Percentiles rank a stretch among this genome's conserved stretches.
Evolutionary conservation across 2,329 filamentous ascomycete species (phyloP).

Genomic region (Coniochaeta hoffmannii): DNA sequence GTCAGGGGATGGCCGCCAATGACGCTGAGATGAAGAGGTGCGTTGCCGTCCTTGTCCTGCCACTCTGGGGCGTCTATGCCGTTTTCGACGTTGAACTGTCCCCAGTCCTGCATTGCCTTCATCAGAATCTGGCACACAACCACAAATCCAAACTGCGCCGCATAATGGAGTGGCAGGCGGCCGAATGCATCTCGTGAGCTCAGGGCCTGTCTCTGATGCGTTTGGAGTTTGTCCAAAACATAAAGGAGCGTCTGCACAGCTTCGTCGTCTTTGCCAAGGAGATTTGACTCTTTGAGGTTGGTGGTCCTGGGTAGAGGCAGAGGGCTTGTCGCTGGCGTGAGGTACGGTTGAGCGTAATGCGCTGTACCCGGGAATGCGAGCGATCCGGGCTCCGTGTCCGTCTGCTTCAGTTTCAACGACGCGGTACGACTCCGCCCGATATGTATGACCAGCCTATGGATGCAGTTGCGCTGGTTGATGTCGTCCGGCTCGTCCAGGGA

Average conservation of each 20-base stretch:
- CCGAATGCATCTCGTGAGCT: conserved; percentile 69
- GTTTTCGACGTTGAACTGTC: conserved; percentile 72
- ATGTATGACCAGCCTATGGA: conserved; percentile 86
- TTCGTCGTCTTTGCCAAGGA: conserved; percentile 63
- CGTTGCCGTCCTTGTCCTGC: conserved; percentile 89
- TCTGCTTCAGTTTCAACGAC: conserved; percentile 23
- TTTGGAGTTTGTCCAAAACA: conserved; percentile 60
- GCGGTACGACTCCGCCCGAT: conserved; percentile 68
- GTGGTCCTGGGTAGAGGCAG: conserved; percentile 52
- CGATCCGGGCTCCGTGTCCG: conserved; percentile 43
- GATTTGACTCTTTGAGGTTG: conserved; percentile 59
- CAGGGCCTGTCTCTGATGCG: conserved; percentile 61
- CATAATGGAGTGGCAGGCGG: conserved; percentile 83
- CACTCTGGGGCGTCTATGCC: conserved; percentile 83
- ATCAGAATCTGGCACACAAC: conserved; percentile 85
- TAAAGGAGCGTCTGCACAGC: conserved; percentile 60
- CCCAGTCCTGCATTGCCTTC: conserved; percentile 82
- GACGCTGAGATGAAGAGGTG: conserved; percentile 85
- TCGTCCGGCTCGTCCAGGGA: conserved; percentile 81
- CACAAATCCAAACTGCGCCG: conserved; percentile 89
- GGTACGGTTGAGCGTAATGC: conserved; percentile 61
- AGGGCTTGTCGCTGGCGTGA: conserved; percentile 70
- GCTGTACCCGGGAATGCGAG: conserved; percentile 40
- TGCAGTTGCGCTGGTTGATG: conserved; percentile 87
- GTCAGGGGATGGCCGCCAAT: conserved; percentile 85